Percentiles rank a stretch among this genome's conserved stretches.
phyloP scores from a whole-genome alignment of 2,329 filamentous ascomycete species.

The Penicillium paneum region DNA sequence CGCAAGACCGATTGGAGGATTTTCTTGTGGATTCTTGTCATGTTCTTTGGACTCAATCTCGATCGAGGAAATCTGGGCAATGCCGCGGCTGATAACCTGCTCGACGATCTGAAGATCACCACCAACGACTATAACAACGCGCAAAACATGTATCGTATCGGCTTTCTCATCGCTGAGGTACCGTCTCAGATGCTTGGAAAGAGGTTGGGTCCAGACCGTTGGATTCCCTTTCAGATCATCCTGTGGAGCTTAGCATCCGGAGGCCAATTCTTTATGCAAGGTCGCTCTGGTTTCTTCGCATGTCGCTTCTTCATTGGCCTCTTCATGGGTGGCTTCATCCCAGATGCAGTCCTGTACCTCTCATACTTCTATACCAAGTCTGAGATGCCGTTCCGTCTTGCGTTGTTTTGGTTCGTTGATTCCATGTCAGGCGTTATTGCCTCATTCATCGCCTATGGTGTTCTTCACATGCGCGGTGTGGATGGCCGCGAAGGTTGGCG shows the following conservation, averaged over 20 bases:
- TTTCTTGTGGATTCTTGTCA: conserved; percentile 45
- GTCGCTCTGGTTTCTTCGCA: conserved; percentile 40
- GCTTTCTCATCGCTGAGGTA: conserved; percentile 32
- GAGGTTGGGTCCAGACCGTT: conserved; percentile 27
- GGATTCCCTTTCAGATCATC: conserved; percentile 32
- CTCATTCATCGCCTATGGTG: conserved; percentile 35
- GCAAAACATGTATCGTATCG: conserved; percentile 29
- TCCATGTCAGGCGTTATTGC: conserved; percentile 33
- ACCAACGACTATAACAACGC: conserved; percentile 35
- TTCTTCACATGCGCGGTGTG: conserved; percentile 42
- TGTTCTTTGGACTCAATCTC: conserved; percentile 39
- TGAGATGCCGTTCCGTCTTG: conserved; percentile 36
- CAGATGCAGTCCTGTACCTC: conserved; percentile 38
- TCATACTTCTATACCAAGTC: conserved; percentile 41
- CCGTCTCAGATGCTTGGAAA: conserved; percentile 34
- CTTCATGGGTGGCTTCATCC: conserved; percentile 53
- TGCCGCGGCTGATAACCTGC: conserved; percentile 27
- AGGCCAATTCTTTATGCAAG: conserved; percentile 27
- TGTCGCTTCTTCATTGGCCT: conserved; percentile 47
- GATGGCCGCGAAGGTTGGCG: conserved; percentile 44
- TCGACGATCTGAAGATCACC: conserved; percentile 25
- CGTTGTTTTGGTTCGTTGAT: conserved; percentile 39
- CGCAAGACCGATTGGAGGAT: conserved; percentile 35
- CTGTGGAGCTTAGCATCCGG: conserved; percentile 26
- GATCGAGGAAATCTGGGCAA: conserved; percentile 28